These are phyloP conservation scores for Wickerhamomyces subpelliculosus DNA, from an alignment of 805 yeast genomes.

Conservation along the genomic window DNA sequence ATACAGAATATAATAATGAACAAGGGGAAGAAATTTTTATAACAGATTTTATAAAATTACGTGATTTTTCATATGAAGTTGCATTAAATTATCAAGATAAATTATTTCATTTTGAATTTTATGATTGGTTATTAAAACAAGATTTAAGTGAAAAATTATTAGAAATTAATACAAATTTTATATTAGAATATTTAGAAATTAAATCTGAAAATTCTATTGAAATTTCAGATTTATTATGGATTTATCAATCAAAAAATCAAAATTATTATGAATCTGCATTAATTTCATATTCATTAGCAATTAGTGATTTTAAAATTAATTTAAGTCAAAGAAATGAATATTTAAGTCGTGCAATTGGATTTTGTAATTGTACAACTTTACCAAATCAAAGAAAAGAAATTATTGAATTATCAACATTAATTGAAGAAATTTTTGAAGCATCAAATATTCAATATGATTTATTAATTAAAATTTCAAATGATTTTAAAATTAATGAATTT, in stretches of 20 bases:
- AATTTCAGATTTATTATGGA: slow-evolving; percentile 81
- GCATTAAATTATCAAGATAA: slow-evolving; percentile 74
- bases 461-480: slow-evolving; percentile 39
- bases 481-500: slow-evolving; percentile 39
- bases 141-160: slow-evolving; percentile 72
- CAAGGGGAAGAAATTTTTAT: slow-evolving; percentile 22
- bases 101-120: slow-evolving; percentile 84
- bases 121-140: slow-evolving; percentile 84
- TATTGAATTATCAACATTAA: slow-evolving; percentile 58
- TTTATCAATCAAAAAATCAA: slow-evolving; percentile 77
- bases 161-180: slow-evolving; percentile 74
- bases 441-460: slow-evolving; percentile 70
- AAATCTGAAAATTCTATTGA: slow-evolving; percentile 56
- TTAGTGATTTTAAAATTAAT: slow-evolving; percentile 62
- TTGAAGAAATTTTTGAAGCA: slow-evolving; percentile 78
- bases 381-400: slow-evolving; percentile 72
- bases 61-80: slow-evolving; percentile 67
- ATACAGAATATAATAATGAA: slow-evolving; percentile 7
- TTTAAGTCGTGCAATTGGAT: slow-evolving; percentile 87
- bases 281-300: slow-evolving; percentile 64
- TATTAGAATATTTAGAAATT: slow-evolving; percentile 70
- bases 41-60: slow-evolving; percentile 44
- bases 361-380: slow-evolving; percentile 79
- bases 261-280: slow-evolving; percentile 80
- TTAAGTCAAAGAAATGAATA: slow-evolving; percentile 77